Evolutionary conservation across 2,329 filamentous ascomycete species (phyloP), one percentile per base, ranked within the genome.

Genomic region (Alternaria hordeiaustralica): DNA sequence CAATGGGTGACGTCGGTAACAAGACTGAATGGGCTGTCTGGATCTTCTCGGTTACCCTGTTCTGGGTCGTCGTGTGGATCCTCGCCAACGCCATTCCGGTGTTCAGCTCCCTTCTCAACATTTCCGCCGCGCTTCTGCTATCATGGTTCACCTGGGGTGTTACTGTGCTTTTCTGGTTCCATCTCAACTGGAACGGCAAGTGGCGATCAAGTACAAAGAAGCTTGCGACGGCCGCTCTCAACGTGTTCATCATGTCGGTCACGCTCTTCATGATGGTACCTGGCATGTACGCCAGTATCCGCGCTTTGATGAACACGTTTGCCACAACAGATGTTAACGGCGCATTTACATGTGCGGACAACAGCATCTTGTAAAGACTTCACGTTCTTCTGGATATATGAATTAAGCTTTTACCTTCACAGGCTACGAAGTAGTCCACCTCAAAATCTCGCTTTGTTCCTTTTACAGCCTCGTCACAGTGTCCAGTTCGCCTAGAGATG

Each of bases 131-230:
- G 4, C 60, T 74, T 3, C 61, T 75, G 4, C 60, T 75, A 3
- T 71, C 68, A 2, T 76, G 71, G 70, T 74, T 76, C 43, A 74
- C 73, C 12, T 75, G 72, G 67, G 71, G 71, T 36, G 65, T 74
- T 21, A 73, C 73, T 1, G 69, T 72, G n/a, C 47, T 75, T n/a
- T 74, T 74, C 65, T 75, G 73, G 70, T 71, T 73, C 51, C 68
- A 75, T 47, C 67, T 74, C 45, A 75, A 74, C 56, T 74, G 71
- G 69, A 53, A 75, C 50, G 70, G 70, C 54, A 68, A 66, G 33
- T 75, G 72, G 67, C 67, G 68, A 5, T 67, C 65, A 5, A 68
- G 55, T 10, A 41, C 53, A 11, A 69, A 69, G 59, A 75, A 75
- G 58, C 46, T 69, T n/a, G 67, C 68, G 8, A 60, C 64, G 2